A percentile compares a stretch with the other conserved stretches of the same genome.
Evolutionary conservation across 805 yeast genomes (phyloP).

Genomic region (Myxozyma neotropica): DNA sequence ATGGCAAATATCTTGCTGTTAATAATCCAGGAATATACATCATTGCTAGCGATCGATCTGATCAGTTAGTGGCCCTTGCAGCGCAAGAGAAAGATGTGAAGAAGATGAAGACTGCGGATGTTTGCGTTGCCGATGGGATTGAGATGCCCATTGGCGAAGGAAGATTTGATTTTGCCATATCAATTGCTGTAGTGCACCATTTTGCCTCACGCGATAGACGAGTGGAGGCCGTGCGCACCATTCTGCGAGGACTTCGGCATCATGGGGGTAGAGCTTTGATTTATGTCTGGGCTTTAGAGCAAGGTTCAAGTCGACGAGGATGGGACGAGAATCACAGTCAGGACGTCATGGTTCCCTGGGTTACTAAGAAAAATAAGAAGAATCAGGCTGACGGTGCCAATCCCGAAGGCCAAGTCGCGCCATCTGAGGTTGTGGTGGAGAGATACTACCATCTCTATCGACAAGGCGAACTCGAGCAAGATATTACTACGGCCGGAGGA

Average conservation of each 20-base stretch:
- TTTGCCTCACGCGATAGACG: slow-evolving; percentile 85
- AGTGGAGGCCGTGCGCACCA: slow-evolving; percentile 69
- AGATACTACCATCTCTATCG: slow-evolving; percentile 87
- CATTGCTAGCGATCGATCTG: slow-evolving; percentile 59
- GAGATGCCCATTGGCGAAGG: slow-evolving; percentile 55
- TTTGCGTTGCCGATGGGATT: slow-evolving; percentile 81
- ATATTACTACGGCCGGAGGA: slow-evolving; percentile 74
- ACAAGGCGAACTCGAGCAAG: slow-evolving; percentile 77
- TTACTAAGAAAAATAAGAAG: slow-evolving; percentile 44
- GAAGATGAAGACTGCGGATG: slow-evolving; percentile 51
- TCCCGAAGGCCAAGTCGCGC: slow-evolving; percentile 22
- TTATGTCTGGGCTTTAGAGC: slow-evolving; percentile 97
- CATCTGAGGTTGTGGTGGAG: slow-evolving; percentile 55
- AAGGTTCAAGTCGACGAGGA: slow-evolving; percentile 82
- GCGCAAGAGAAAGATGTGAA: slow-evolving; percentile 9
- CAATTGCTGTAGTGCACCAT: slow-evolving; percentile 95
- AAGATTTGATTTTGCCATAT: slow-evolving; percentile 80
- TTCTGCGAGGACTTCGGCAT: slow-evolving; percentile 57
- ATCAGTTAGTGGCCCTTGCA: slow-evolving; percentile 22
- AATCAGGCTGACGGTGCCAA: slow-evolving; percentile 23
- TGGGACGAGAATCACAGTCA: slow-evolving; percentile 90
- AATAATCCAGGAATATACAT: slow-evolving; percentile 64
- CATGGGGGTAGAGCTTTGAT: slow-evolving; percentile 70
- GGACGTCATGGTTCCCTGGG: slow-evolving; percentile 97
- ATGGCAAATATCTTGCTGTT: slow-evolving; percentile 83